These are phyloP conservation scores for Apiospora phragmitis DNA, from an alignment of 2,329 filamentous ascomycete species.

Conservation along the genomic window DNA sequence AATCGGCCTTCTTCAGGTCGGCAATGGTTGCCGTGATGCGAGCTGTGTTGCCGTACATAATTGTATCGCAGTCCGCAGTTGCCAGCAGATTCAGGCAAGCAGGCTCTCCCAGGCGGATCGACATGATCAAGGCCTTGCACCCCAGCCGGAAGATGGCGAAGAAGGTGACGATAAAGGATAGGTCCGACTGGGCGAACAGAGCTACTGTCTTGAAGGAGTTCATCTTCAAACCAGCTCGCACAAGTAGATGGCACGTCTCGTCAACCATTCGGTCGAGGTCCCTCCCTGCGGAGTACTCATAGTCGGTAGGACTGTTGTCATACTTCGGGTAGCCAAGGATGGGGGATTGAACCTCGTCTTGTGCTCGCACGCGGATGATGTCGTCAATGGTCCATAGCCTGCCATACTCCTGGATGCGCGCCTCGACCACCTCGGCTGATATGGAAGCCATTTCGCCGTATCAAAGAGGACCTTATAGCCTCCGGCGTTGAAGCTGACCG, in stretches of 20 bases:
- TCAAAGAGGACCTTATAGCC: background rate
- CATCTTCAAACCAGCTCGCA: constrained; percentile 31
- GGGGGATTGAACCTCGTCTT: constrained; percentile 38
- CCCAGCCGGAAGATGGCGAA: constrained; percentile 46
- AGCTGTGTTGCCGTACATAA: constrained; percentile 37
- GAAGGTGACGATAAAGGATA: constrained; percentile 42
- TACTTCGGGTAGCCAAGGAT: constrained; percentile 41
- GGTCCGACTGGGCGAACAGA: constrained; percentile 40
- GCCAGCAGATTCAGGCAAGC: constrained; percentile 42
- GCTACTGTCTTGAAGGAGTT: constrained; percentile 32
- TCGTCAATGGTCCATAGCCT: constrained; percentile 42
- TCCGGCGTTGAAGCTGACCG: background rate
- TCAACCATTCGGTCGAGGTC: constrained; percentile 42
- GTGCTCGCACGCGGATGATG: constrained; percentile 38
- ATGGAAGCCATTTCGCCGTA: constrained; percentile 26
- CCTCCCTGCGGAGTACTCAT: constrained; percentile 41
- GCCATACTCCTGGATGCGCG: constrained; percentile 35
- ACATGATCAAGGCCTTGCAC: constrained; percentile 43
- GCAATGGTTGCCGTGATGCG: constrained; percentile 34
- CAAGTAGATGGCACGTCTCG: constrained; percentile 32
- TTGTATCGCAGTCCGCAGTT: constrained; percentile 32
- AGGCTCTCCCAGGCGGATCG: constrained; percentile 39
- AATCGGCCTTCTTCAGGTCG: constrained; percentile 23
- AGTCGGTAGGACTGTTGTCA: constrained; percentile 32
- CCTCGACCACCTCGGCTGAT: constrained; percentile 26